phyloP scores from a whole-genome alignment of 306 rosid genomes.

The Prunus campanulata region DNA sequence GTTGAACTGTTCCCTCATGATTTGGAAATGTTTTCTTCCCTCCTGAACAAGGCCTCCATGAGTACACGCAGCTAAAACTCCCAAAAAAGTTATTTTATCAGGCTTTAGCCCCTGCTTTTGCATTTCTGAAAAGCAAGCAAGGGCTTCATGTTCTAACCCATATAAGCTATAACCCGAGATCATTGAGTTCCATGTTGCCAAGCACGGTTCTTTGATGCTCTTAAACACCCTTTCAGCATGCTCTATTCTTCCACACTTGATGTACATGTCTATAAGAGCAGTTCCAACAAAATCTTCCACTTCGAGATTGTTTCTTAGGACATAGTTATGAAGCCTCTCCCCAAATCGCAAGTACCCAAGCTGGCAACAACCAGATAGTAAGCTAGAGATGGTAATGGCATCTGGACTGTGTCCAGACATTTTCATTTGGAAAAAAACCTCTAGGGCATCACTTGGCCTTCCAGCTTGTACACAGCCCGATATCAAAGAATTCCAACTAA shows the following conservation, averaged over 20 bases:
- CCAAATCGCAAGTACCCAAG: constrained; percentile 57
- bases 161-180: constrained; percentile 71
- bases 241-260: constrained; percentile 74
- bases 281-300: constrained; percentile 63
- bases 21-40: constrained; percentile 45
- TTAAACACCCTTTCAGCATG: constrained; percentile 60
- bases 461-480: constrained; percentile 79
- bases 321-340: constrained; percentile 51
- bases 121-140: constrained; percentile 50
- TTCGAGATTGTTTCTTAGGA: constrained; percentile 53
- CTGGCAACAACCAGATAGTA: constrained; percentile 78
- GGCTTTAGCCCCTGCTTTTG: constrained; percentile 54
- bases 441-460: constrained; percentile 58
- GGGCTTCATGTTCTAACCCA: constrained; percentile 61
- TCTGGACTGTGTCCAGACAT: constrained; percentile 51
- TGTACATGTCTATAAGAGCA: constrained; percentile 80
- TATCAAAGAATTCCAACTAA: constrained; percentile 74
- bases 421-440: constrained; percentile 60
- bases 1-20: constrained; percentile 50
- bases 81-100: constrained; percentile 71
- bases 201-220: constrained; percentile 58
- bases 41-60: constrained; percentile 59
- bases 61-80: constrained; percentile 65
- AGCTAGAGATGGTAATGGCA: constrained; percentile 59
- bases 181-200: constrained; percentile 81